These are phyloP conservation scores for Fusarium humuli DNA, from an alignment of 2,329 filamentous ascomycete genomes.

Conservation along the genomic window DNA sequence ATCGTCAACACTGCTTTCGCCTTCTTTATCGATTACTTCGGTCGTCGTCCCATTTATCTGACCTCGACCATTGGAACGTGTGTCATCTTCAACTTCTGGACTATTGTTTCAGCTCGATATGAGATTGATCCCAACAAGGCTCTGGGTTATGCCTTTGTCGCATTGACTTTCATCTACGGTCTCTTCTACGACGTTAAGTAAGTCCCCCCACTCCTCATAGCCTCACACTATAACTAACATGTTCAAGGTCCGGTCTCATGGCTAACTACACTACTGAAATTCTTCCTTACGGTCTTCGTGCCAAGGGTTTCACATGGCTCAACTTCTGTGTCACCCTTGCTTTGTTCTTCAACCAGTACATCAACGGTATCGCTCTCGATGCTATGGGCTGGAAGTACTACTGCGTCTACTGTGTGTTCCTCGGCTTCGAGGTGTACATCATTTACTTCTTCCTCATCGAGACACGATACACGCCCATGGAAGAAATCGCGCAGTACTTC, in stretches of 20 bases:
- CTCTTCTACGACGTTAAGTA: constrained; percentile 50
- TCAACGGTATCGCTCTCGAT: constrained; percentile 30
- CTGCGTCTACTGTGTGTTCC: constrained; percentile 28
- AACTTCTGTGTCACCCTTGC: constrained; percentile 33
- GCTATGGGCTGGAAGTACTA: constrained; percentile 37
- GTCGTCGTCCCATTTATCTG: constrained; percentile 17
- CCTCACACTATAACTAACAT: too few species aligned
- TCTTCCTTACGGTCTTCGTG: constrained; percentile 38
- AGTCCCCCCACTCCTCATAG: neutral
- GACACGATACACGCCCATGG: constrained; percentile 21
- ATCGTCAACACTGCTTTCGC: constrained; percentile 14
- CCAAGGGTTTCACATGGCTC: constrained; percentile 36
- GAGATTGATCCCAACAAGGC: constrained; percentile 34
- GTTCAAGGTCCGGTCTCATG: constrained; percentile 45
- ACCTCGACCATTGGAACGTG: constrained; percentile 39
- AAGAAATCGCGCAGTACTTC: constrained; percentile 24
- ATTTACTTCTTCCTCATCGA: constrained; percentile 34
- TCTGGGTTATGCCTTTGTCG: constrained; percentile 46
- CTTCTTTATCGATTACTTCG: constrained; percentile 46
- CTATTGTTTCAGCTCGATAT: constrained; percentile 44
- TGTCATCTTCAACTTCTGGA: constrained; percentile 45
- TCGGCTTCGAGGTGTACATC: constrained; percentile 17
- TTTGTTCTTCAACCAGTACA: constrained; percentile 37
- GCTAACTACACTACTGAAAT: constrained; percentile 46
- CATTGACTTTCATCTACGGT: constrained; percentile 55